Percentiles rank a stretch among this genome's conserved stretches.
Evolutionary conservation across 176 grass and related monocot genomes (phyloP).

Genomic region (Carex littledalei): DNA sequence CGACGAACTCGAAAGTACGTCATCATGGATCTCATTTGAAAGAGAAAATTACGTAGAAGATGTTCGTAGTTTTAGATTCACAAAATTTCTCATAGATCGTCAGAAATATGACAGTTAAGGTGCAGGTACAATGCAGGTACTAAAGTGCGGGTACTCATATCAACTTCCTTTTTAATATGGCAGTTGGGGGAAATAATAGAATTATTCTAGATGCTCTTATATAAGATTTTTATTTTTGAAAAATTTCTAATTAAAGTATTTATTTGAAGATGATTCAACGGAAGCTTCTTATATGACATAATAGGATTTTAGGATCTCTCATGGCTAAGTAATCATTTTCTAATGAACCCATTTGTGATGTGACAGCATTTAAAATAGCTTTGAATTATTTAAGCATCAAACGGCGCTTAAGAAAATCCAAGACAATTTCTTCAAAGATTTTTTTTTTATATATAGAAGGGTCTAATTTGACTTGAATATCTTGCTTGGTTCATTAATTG

Average conservation of each 20-base stretch:
- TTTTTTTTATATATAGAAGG: neutral
- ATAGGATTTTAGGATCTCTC: neutral
- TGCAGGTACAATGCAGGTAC: no score
- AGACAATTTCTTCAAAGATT: neutral
- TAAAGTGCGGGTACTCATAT: no score
- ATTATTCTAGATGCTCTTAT: neutral
- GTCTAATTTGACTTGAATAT: neutral
- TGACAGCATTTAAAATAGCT: neutral
- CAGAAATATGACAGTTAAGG: no score
- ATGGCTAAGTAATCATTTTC: neutral
- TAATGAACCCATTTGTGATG: neutral
- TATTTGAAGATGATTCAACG: neutral
- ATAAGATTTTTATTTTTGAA: neutral
- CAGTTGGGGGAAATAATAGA: neutral
- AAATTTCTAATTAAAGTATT: neutral
- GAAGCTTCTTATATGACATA: conserved; percentile 2
- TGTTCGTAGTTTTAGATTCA: no score
- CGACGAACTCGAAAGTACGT: no score
- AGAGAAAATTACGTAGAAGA: no score
- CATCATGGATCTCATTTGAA: no score
- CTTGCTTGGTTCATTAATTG: neutral
- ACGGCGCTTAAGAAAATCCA: neutral
- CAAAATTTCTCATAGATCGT: no score
- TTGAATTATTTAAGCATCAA: neutral
- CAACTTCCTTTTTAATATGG: neutral